These are phyloP conservation scores for Trichoderma koningii DNA, from an alignment of 2,329 filamentous ascomycete genomes.

Conservation along the genomic window DNA sequence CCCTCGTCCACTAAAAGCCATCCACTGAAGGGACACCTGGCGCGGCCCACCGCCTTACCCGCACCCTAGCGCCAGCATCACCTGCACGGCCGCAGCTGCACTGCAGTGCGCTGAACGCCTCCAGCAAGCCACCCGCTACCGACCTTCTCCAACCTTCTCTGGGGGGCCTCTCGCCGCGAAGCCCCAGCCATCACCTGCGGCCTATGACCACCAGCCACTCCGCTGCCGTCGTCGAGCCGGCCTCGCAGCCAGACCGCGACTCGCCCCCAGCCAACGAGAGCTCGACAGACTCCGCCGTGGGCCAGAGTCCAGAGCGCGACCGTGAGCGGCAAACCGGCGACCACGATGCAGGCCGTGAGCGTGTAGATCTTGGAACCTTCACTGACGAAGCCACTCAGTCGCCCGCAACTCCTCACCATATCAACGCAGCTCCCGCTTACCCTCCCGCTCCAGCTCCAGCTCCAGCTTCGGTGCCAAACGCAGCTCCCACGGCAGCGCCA, in stretches of 20 bases:
- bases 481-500: background rate
- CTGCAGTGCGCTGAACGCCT: background rate
- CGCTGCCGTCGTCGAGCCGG: conserved; percentile 23
- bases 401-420: conserved; percentile 7
- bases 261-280: conserved; percentile 23
- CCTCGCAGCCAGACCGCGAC: conserved; percentile 25
- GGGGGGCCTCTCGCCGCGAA: conserved; percentile 16
- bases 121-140: background rate
- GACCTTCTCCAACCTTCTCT: conserved; percentile 9
- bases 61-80: conserved; percentile 18
- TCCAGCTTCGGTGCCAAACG: conserved; percentile 4
- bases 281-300: conserved; percentile 23
- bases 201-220: conserved; percentile 30
- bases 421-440: background rate
- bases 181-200: conserved; percentile 10
- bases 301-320: conserved; percentile 22
- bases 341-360: conserved; percentile 19
- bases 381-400: conserved; percentile 11
- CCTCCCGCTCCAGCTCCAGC: background rate
- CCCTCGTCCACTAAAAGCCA: conserved; percentile 13
- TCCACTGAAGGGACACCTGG: conserved; percentile 9
- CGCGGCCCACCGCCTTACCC: conserved; percentile 1
- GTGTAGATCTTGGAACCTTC: conserved; percentile 11
- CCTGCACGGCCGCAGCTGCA: conserved; percentile 15
- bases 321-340: conserved; percentile 8